Conservation (phyloP, 768 basidiomycete genomes). For the Kwoniella newhampshirensis region DNA sequence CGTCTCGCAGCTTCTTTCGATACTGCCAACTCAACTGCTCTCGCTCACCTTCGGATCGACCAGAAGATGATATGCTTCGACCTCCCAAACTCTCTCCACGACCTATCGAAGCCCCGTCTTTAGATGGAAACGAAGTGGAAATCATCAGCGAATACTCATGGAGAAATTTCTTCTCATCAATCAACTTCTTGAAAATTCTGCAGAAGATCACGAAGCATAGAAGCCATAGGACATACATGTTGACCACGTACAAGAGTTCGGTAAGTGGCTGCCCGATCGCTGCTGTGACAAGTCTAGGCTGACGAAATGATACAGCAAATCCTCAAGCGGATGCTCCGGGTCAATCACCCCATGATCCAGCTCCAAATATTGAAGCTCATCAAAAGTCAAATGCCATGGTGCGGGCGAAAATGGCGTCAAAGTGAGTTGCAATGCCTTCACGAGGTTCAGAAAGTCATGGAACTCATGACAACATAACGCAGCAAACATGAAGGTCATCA, state of each 20-base stretch:
- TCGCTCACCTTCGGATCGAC: conserved; percentile 58
- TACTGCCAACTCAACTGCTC: conserved; percentile 82
- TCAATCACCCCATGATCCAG: conserved; percentile 90
- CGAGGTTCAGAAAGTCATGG: neutral
- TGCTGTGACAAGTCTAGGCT: neutral
- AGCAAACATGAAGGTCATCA: conserved; percentile 99
- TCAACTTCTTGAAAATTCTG: conserved; percentile 97
- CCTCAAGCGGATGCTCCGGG: conserved; percentile 87
- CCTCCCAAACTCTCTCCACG: conserved; percentile 16
- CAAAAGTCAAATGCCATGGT: conserved; percentile 98
- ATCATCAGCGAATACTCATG: conserved; percentile 92
- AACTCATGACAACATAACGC: too few species aligned
- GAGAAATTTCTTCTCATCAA: conserved; percentile 94
- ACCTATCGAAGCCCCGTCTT: conserved; percentile 61
- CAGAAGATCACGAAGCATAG: conserved; percentile 95
- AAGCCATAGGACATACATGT: conserved; percentile 89
- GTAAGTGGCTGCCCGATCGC: conserved; percentile 57
- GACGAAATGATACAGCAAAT: conserved; percentile 67
- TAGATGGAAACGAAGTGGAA: conserved; percentile 85
- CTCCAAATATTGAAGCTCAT: conserved; percentile 93
- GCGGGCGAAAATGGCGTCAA: conserved; percentile 96
- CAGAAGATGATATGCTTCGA: conserved; percentile 68
- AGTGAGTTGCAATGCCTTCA: too few species aligned
- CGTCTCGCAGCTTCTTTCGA: conserved; percentile 97
- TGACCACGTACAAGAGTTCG: conserved; percentile 97